Evolutionary conservation across 805 yeast species (phyloP), one percentile per base, ranked within the genome.

Genomic region (Schwanniomyces occidentalis): DNA sequence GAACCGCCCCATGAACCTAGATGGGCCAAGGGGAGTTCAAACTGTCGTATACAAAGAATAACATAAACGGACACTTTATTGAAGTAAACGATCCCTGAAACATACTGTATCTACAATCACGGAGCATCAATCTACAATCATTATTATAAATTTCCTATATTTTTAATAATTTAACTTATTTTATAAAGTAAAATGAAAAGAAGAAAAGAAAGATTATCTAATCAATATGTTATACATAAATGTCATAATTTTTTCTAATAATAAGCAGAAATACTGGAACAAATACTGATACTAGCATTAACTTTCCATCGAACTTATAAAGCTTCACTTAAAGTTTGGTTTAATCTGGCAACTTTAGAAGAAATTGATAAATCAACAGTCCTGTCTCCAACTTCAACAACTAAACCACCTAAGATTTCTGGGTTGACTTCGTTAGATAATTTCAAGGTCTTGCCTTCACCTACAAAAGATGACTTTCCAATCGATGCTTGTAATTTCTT

Each of bases 331-430:
- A 93, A 80, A 52, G 84, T 80, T 67, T 85, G 80, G 85, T 93
- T 93, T 69, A 90, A 82, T 72, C 79, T 88, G 63, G 85, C 73
- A 61, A 93, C 80, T 76, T 84, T 89, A 59, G 85, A 66, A 41
- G 90, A 75, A 51, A 93, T 79, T 41, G 95, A 83, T 64, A 91
- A 76, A 71, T 93, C 99, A 54, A 89, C 96, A 45, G 98, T 90
- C 69, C 84, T 87, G 74, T 91, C 99, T 58, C 91, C 96, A 54
- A 93, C 87, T 70, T 90, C 96, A 42, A 93, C 95, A 51, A 93
- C 72, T 63, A 93, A 78, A 56, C 99, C 99, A 60, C 99, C 99
- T 63, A 86, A 75, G 61, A 93, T 86, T 48, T 85, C 93, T 46
- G 96, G 87, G 72, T 88, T 81, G 45, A 91, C 85, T 47, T 73